Base-by-base conservation (phyloP, 1,139 yeast genomes). In the Pichia sp. region DNA sequence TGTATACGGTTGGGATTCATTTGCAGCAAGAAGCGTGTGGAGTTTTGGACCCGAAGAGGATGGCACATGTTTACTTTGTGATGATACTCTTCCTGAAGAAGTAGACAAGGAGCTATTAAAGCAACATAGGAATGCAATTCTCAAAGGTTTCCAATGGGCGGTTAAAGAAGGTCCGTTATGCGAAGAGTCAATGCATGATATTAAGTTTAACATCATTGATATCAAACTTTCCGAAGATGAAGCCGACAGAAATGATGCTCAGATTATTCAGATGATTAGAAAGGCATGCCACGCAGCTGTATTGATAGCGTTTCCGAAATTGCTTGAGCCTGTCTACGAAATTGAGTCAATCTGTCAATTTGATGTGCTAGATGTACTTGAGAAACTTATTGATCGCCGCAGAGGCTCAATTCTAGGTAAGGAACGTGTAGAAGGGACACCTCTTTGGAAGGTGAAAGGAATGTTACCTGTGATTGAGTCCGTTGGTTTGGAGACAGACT, bases 401-500 rank as follows among this genome's bases (percentile, higher is more conserved):
- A 71, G 98, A 20, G 84, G 81, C 3, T 49, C 58, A 19, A 65
- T 83, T 0, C 48, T 66, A 12, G 49, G 55, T 1, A 76, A 72
- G 37, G 53, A 50, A 3, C 77, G 86, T 5, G 72, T 91, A 26
- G 77, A 79, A 2, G 96, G 88, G 0, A 80, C 97, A 0, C 84
- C 76, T 6, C 60, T 88, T 23, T 74, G 68, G 51, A 67, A 65
- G 39, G 63, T 86, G 3, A 62, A 63, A 36, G 96, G 93, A 0
- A 60, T 59, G 33, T 59, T 93, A 4, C 98, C 98, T 0, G 94
- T 85, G 0, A 83, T 91, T 35, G 98, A 93, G 48, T 80, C 96
- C 0, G 64, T 81, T 39, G 98, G 98, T 0, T 67, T 93, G 33
- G 96, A 85, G 53, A 77, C 94, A 0, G 98, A 91, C 52, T 61